phyloP scores from a whole-genome alignment of 371 early-diverging fungal genomes.

The Rhizomucor pusillus region DNA sequence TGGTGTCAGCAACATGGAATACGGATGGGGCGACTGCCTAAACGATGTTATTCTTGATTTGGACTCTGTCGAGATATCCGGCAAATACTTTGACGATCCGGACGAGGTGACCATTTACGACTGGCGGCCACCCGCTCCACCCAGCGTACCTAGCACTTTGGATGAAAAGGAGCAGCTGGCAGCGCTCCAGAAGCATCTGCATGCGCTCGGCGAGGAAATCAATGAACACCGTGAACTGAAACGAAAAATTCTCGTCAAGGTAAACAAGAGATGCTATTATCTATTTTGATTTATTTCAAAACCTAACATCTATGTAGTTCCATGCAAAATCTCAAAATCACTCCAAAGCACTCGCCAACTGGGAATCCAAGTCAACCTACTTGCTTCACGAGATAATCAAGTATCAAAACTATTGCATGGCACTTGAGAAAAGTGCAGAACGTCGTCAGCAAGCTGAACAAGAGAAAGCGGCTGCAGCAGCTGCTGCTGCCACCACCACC shows the following conservation, averaged over 20 bases:
- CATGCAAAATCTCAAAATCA: constrained; percentile 54
- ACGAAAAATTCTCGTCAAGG: constrained; percentile 37
- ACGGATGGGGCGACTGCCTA: constrained; percentile 82
- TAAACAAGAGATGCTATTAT: constrained; percentile 6
- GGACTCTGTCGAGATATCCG: constrained; percentile 16
- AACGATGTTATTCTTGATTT: constrained; percentile 34
- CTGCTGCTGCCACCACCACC: too few relatives aligned
- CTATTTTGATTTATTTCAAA: too few relatives aligned
- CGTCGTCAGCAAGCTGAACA: constrained; percentile 18
- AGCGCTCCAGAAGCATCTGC: constrained; percentile 29
- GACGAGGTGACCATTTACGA: constrained; percentile 32
- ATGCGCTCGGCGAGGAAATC: constrained; percentile 33
- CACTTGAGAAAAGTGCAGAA: constrained; percentile 57
- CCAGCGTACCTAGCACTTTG: constrained; percentile 32
- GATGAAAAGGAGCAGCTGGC: constrained; percentile 35
- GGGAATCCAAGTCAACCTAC: constrained; percentile 85
- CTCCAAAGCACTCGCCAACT: constrained; percentile 76
- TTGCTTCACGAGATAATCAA: constrained; percentile 85
- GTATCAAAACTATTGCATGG: constrained; percentile 82
- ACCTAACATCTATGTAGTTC: constrained; percentile 30
- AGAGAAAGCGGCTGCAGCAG: not conserved
- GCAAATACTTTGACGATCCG: constrained; percentile 20
- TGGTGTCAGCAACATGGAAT: constrained; percentile 84
- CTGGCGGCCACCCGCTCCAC: constrained; percentile 44
- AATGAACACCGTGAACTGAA: constrained; percentile 45